These are phyloP conservation scores for Suillus tomentosus DNA, from an alignment of 768 basidiomycete species.

Conservation along the genomic window DNA sequence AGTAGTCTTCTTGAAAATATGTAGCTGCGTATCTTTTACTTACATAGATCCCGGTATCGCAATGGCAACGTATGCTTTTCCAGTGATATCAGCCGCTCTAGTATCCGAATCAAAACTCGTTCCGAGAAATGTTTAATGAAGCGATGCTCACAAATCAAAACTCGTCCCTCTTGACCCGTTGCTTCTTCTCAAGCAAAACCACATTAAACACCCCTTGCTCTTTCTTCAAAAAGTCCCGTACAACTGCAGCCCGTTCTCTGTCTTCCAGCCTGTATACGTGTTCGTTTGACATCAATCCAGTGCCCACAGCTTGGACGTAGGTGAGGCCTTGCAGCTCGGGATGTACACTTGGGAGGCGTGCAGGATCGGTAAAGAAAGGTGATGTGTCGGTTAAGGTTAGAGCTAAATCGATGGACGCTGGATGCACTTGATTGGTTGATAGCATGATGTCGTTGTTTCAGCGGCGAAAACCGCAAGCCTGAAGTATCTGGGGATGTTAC, in stretches of 20 bases:
- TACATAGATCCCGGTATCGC: too few relatives aligned
- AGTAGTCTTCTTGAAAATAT: not conserved
- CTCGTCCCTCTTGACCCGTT: slow-evolving; percentile 7
- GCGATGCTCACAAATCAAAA: slow-evolving; percentile 1
- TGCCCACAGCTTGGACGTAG: slow-evolving; percentile 5
- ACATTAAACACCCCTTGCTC: slow-evolving; percentile 1
- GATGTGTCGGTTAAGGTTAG: not conserved
- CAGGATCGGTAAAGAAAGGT: slow-evolving; percentile 1
- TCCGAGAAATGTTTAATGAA: not conserved
- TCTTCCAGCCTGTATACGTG: slow-evolving; percentile 4
- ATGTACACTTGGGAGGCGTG: slow-evolving; percentile 1
- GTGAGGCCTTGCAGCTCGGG: slow-evolving; percentile 6
- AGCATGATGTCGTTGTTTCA: not conserved
- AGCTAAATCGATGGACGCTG: not conserved
- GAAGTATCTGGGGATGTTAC: not conserved
- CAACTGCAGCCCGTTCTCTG: not conserved
- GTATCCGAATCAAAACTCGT: not conserved
- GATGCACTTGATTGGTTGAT: not conserved
- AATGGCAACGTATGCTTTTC: not conserved
- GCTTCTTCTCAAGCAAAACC: slow-evolving; percentile 1
- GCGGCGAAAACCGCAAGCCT: not conserved
- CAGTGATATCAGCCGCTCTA: not conserved
- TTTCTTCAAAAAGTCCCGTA: slow-evolving; percentile 2
- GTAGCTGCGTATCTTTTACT: not conserved
- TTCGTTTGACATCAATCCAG: slow-evolving; percentile 8